Percentiles rank a stretch among this genome's conserved stretches.
Conservation (phyloP, 257 asterid species). For the Solanum sitiens region DNA sequence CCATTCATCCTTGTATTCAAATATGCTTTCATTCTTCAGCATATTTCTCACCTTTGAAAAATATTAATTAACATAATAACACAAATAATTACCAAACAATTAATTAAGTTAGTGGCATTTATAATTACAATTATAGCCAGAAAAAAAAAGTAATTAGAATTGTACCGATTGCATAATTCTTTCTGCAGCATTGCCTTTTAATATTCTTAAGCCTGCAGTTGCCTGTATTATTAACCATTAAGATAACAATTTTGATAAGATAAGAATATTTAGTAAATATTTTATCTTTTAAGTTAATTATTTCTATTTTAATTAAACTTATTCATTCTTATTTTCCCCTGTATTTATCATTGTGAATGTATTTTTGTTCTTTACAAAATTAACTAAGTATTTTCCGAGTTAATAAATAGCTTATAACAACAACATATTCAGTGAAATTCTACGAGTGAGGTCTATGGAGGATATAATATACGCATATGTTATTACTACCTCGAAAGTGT, state of each 20-base stretch:
- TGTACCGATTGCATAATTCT: neutral
- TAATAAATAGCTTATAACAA: too few species aligned
- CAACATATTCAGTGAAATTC: neutral
- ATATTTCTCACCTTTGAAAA: neutral
- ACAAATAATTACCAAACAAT: neutral
- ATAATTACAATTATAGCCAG: neutral
- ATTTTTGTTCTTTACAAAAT: neutral
- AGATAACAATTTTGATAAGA: neutral
- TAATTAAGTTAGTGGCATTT: neutral
- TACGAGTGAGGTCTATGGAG: too few species aligned
- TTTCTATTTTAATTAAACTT: neutral
- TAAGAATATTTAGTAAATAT: neutral
- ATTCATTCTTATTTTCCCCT: neutral
- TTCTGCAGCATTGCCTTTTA: neutral
- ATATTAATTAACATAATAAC: neutral
- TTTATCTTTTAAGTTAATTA: neutral
- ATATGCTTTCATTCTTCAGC: neutral
- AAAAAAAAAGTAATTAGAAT: neutral
- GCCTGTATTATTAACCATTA: neutral
- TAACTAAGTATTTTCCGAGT: neutral
- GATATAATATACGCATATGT: neutral
- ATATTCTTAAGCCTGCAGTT: neutral
- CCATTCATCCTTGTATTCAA: neutral
- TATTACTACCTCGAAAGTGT: rapidly evolving
- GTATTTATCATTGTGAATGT: neutral